Evolutionary conservation across 1,284 basidiomycete species (phyloP), one percentile per base, ranked within the genome.

Genomic region (Marasmius oreades): DNA sequence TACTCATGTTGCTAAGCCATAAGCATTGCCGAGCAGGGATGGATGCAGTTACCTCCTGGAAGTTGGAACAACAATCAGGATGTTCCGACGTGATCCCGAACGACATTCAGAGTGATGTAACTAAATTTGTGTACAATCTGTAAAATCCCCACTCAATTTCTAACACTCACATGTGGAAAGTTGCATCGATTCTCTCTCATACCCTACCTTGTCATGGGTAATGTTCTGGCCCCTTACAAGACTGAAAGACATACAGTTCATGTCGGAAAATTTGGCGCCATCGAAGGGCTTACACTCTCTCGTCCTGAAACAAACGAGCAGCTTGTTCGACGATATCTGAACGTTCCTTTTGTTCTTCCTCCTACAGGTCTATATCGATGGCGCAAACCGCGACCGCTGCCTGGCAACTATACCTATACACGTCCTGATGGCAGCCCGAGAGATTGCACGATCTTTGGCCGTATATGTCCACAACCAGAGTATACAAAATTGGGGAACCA

Each of bases 271-370:
- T 43, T 57, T n/a, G 56, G 56, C 22, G 22, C 45, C 12, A 53
- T 60, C 44, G 50, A 57, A 44, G 59, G 59, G n/a, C 34, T 57
- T 12, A n/a, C 52, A 33, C 47, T 60, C 5, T 47, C 44, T 36
- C 55, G 55, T 24, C 48, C 55, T 22, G 58, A 56, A 56, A 53
- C 51, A 16, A 23, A 47, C 14, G 43, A 52, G 39, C 47, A 47
- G 8, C 53, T 57, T 16, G 56, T 46, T 6, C 54, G 47, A 53
- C 55, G 55, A 14, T 60, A 58, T 20, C 37, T 60, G 24, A 55
- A 57, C 44, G 50, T 60, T 24, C 59, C 59, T 10, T 60, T 57
- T 39, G 53, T 55, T 26, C 53, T 60, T 22, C 59, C 59, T n/a
- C 48, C 55, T 2, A 53, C 50, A n/a, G 59, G 59, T 11, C 26